phyloP scores from a whole-genome alignment of 225 moss, liverwort and hornwort genomes.

The Pseudoscleropodium purum region DNA sequence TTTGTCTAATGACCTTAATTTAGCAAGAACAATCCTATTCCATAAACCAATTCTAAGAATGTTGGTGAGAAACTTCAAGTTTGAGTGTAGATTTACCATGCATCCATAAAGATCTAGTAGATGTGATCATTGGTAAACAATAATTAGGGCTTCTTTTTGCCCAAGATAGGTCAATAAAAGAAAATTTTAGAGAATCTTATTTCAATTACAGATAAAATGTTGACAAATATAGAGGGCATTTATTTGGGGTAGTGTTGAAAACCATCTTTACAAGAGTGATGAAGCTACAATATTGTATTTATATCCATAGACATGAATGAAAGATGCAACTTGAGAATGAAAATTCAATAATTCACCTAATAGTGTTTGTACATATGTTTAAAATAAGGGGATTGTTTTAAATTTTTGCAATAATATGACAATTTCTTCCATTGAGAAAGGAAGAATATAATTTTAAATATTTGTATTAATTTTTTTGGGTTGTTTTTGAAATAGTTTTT shows the following conservation, averaged over 20 bases:
- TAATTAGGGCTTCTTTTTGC: no score
- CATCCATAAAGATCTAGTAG: rapidly evolving
- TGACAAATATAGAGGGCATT: no score
- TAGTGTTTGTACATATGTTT: background rate
- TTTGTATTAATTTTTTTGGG: background rate
- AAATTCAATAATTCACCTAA: background rate
- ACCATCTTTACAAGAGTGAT: no score
- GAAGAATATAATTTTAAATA: background rate
- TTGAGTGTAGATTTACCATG: background rate
- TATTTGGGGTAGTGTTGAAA: no score
- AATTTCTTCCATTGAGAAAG: background rate
- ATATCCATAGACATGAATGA: background rate
- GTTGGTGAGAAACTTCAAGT: background rate
- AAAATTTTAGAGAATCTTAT: no score
- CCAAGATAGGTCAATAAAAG: no score
- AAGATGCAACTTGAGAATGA: background rate
- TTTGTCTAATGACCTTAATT: no score
- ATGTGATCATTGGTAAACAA: rapidly evolving
- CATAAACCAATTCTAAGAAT: no score
- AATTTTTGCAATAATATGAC: background rate
- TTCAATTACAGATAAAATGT: no score
- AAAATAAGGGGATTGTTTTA: background rate
- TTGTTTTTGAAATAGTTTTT: background rate
- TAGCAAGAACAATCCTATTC: rapidly evolving
- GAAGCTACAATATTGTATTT: background rate